A percentile compares a stretch with the other conserved stretches of the same genome.
These are phyloP conservation scores for Groenewaldozyma salmanticensis DNA, from an alignment of 805 yeast genomes.

Conservation along the genomic window DNA sequence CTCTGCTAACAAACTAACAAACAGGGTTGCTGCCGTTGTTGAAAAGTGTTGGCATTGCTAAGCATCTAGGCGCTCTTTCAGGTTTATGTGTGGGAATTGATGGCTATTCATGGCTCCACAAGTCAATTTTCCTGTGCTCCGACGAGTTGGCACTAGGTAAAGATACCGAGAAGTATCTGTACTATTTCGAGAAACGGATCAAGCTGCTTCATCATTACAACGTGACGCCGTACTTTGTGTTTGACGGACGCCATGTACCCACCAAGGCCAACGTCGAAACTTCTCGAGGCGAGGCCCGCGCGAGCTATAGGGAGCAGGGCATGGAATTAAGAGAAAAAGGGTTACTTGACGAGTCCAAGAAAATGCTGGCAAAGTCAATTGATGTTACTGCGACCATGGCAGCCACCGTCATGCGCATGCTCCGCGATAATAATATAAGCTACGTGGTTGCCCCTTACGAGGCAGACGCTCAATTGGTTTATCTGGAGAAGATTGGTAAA, in stretches of 20 bases:
- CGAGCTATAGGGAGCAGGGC: conserved; percentile 50
- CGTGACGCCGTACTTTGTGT: conserved; percentile 77
- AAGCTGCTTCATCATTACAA: conserved; percentile 57
- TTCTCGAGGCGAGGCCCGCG: conserved; percentile 50
- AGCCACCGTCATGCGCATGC: conserved; percentile 56
- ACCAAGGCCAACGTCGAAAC: conserved; percentile 66
- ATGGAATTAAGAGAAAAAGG: conserved; percentile 39
- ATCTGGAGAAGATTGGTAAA: conserved; percentile 59
- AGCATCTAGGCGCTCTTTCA: conserved; percentile 47
- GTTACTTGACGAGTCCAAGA: conserved; percentile 50
- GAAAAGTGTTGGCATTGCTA: conserved; percentile 58
- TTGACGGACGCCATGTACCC: conserved; percentile 85
- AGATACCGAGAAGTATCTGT: conserved; percentile 52
- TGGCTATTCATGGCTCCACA: conserved; percentile 94
- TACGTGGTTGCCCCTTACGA: conserved; percentile 96
- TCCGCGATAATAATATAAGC: conserved; percentile 46
- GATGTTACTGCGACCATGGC: conserved; percentile 91
- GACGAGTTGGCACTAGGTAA: conserved; percentile 62
- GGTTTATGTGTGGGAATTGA: conserved; percentile 87
- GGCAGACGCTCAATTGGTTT: conserved; percentile 96
- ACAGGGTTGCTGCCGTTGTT: conserved; percentile 24
- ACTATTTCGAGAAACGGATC: conserved; percentile 57
- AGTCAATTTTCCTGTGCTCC: conserved; percentile 75
- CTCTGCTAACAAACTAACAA: not conserved
- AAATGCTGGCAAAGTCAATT: conserved; percentile 65